These are phyloP conservation scores for Ceratocystis huliohia DNA, from an alignment of 2,329 filamentous ascomycete species.

Conservation along the genomic window DNA sequence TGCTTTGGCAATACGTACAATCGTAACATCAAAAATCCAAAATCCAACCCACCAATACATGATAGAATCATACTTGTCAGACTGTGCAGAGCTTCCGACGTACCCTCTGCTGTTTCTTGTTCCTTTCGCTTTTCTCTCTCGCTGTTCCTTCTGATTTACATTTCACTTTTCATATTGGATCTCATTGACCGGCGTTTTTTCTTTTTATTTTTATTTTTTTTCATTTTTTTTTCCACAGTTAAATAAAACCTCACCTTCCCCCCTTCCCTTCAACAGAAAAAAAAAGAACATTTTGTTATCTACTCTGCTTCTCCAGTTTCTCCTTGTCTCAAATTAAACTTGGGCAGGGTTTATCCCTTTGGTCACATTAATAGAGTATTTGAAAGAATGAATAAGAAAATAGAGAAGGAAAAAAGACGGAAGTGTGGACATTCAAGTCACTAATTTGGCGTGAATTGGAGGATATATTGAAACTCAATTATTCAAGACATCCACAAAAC, in stretches of 20 bases:
- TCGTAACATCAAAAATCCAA: background rate
- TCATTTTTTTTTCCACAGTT: too few species aligned
- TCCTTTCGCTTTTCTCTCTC: too few species aligned
- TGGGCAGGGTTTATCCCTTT: too few species aligned
- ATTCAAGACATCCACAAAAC: background rate
- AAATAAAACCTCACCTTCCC: too few species aligned
- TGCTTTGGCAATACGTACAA: background rate
- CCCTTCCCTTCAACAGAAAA: too few species aligned
- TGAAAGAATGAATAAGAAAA: background rate
- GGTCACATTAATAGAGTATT: too few species aligned
- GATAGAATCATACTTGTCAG: background rate
- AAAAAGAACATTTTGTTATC: too few species aligned
- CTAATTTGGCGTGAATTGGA: too few species aligned
- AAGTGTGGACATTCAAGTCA: too few species aligned
- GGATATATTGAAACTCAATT: constrained; percentile 3
- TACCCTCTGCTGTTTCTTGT: background rate
- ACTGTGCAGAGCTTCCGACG: background rate
- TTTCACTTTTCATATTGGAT: background rate
- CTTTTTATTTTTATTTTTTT: too few species aligned
- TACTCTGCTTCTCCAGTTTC: too few species aligned
- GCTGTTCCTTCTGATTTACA: background rate
- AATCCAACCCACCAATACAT: background rate
- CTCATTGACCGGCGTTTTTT: background rate
- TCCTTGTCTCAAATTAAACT: too few species aligned
- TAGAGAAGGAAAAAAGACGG: background rate